A percentile compares a stretch with the other conserved stretches of the same genome.
Evolutionary conservation across 2,329 filamentous ascomycete species (phyloP).

Genomic region (Xylariales sp.): DNA sequence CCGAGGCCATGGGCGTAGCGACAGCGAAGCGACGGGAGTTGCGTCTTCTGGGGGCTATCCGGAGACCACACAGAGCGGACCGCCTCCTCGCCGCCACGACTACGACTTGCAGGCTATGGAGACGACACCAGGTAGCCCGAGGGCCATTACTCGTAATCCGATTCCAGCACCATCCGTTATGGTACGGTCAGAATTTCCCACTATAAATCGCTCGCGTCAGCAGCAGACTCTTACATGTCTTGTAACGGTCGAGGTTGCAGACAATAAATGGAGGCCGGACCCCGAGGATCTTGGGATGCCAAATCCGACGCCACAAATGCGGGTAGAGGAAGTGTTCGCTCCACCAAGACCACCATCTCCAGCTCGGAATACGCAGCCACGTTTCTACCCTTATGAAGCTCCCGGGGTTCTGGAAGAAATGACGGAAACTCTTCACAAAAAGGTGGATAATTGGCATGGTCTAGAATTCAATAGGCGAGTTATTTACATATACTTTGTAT

Average conservation of each 20-base stretch:
- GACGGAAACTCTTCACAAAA: slow-evolving; percentile 82
- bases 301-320: slow-evolving; percentile 57
- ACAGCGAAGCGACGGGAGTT: slow-evolving; percentile 80
- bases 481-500: slow-evolving; percentile 17
- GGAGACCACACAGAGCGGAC: slow-evolving; percentile 77
- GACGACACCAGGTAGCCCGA: slow-evolving; percentile 80
- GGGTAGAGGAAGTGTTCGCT: slow-evolving; percentile 66
- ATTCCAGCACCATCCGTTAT: slow-evolving; percentile 94
- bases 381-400: slow-evolving; percentile 78
- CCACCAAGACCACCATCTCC: slow-evolving; percentile 69
- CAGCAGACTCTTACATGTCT: slow-evolving; percentile 96
- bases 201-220: slow-evolving; percentile 88
- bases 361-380: slow-evolving; percentile 63
- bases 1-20: slow-evolving; percentile 76
- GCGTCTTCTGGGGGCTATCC: slow-evolving; percentile 84
- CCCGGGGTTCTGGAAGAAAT: slow-evolving; percentile 83
- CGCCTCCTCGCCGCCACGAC: slow-evolving; percentile 81
- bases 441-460: slow-evolving; percentile 99
- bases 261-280: slow-evolving; percentile 89
- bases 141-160: slow-evolving; percentile 79
- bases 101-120: slow-evolving; percentile 98
- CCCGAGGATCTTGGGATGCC: slow-evolving; percentile 78
- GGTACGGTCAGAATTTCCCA: slow-evolving; percentile 96
- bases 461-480: slow-evolving; percentile 84
- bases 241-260: slow-evolving; percentile 91